phyloP scores from a whole-genome alignment of 2,329 filamentous ascomycete species.

The Fusarium subtropicale region DNA sequence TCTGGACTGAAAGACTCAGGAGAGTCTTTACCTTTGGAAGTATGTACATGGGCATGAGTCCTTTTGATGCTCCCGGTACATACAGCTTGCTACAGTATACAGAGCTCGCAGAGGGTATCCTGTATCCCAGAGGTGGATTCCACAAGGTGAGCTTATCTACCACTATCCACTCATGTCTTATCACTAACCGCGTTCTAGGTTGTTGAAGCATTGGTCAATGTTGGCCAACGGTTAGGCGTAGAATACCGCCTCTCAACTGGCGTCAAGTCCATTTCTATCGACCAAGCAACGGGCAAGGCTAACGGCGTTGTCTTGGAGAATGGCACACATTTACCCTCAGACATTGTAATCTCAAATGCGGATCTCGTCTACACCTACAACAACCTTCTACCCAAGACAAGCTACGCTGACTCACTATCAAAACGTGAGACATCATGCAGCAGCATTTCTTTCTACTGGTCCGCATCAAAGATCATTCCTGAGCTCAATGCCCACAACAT shows the following conservation, averaged over 20 bases:
- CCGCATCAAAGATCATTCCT: constrained; percentile 68
- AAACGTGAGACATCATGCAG: constrained; percentile 72
- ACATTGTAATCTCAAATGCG: constrained; percentile 77
- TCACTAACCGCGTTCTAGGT: constrained; percentile 51
- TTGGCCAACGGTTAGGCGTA: constrained; percentile 72
- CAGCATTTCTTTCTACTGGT: constrained; percentile 83
- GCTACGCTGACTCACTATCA: constrained; percentile 55
- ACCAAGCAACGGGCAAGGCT: constrained; percentile 59
- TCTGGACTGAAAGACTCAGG: constrained; percentile 74
- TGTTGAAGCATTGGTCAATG: constrained; percentile 70
- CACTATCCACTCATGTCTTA: accelerated
- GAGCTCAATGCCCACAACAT: constrained; percentile 79
- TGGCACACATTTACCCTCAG: constrained; percentile 69
- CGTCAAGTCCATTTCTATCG: constrained; percentile 63
- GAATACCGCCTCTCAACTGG: constrained; percentile 70
- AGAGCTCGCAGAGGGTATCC: constrained; percentile 79
- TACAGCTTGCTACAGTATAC: constrained; percentile 79
- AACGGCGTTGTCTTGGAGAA: constrained; percentile 69
- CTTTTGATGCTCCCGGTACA: constrained; percentile 79
- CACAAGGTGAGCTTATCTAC: constrained; percentile 56
- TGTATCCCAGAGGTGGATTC: constrained; percentile 79
- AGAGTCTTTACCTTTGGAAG: constrained; percentile 81
- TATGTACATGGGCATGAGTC: constrained; percentile 87
- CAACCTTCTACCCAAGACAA: constrained; percentile 69
- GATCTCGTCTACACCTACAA: constrained; percentile 81